Base-by-base conservation (phyloP, 305 asterid genomes). In the Fraxinus greggii region DNA sequence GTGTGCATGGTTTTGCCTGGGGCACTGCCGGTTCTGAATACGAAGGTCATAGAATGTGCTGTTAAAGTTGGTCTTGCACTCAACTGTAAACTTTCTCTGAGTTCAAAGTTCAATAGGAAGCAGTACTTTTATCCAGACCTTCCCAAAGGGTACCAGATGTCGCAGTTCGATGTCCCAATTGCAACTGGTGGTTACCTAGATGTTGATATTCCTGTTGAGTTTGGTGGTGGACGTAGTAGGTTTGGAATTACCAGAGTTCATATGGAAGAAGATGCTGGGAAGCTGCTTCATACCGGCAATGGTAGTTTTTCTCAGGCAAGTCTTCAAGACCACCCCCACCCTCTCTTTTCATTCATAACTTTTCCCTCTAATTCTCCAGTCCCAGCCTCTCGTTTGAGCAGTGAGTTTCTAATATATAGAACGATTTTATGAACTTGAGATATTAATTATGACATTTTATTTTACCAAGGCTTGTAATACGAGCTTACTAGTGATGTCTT, bases 241-340 rank as follows among this genome's bases (percentile, higher is more conserved):
- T 94, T 96, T 83, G 98, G 99, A n/a, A 78, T 96, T 73, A 96
- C 99, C 69, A 88, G 98, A 87, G 98, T 96, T 88, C 99, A 94
- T 75, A 96, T 96, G 98, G 99, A 96, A 86, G 99, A 96, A 86
- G 98, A 96, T 89, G 99, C 98, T 82, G 99, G 98, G 54, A 95
- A 95, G 92, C 88, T 90, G 87, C 93, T 95, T 85, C 99, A 95
- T 83, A 92, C 98, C 0, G 97, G 90, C 36, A 89, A 79, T 74
- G 94, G 91, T 28, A 91, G 83, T 79, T 90, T 84, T 85, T 94
- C 98, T 80, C 98, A 93, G 97, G 99, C 67, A 92, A 86, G 54
- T 42, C 54, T 42, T 42, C 54, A 86, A 42, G 54, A 42, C 54
- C n/a, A n/a, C n/a, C n/a, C 5, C 5, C 1, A 0, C 1, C 3